These are phyloP conservation scores for Trichosanthes truncata DNA, from an alignment of 306 rosid species.

Conservation along the genomic window DNA sequence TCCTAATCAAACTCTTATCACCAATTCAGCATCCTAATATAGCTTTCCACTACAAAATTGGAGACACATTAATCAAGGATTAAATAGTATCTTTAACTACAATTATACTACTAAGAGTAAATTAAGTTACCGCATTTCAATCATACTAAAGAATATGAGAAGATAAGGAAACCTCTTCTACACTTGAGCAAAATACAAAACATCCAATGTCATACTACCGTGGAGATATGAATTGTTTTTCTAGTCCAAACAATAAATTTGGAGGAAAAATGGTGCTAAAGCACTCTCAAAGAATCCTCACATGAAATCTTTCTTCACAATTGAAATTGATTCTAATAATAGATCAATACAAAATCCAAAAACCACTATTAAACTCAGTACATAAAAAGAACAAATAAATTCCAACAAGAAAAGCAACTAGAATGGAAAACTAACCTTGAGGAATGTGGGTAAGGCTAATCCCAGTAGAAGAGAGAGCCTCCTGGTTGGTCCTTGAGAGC, in stretches of 20 bases:
- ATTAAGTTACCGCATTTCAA: neutral
- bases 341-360: neutral
- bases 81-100: neutral
- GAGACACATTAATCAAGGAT: neutral
- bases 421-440: conserved; percentile 25
- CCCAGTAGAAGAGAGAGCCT: conserved; percentile 62
- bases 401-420: neutral
- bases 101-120: neutral
- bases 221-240: neutral
- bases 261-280: too few species aligned
- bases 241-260: neutral
- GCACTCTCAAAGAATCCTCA: neutral
- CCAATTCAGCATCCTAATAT: neutral
- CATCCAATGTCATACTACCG: neutral
- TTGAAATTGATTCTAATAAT: neutral
- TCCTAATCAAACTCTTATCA: neutral
- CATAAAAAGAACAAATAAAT: neutral
- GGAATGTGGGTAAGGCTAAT: conserved; percentile 62
- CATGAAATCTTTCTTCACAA: neutral
- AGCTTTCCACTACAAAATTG: neutral
- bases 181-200: neutral
- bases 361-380: neutral
- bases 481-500: conserved; percentile 53
- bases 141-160: neutral
- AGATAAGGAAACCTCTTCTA: neutral